Base-by-base conservation (phyloP, 2,329 filamentous ascomycete species). In the Aspergillus sp. region DNA sequence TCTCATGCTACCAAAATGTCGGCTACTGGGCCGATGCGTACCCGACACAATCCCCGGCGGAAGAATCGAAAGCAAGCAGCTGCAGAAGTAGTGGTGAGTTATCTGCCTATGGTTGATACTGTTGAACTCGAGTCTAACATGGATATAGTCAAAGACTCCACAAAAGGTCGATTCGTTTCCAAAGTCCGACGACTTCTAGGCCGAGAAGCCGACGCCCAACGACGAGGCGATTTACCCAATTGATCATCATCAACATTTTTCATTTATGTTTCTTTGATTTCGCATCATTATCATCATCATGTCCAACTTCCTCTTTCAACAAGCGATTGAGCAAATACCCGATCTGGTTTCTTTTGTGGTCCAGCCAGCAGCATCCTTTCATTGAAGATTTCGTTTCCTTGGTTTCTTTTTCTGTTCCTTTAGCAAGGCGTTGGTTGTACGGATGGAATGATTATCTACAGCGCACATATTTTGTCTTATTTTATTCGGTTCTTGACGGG, bases 21-120 rank as follows among this genome's bases (percentile, higher is more conserved):
- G 51, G 53, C 42, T 64, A 63, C 53, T 66, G 62, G 61, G 54
- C 59, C 5, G 61, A 61, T 3, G 56, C 59, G 26, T 65, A 62
- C 36, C 57, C 60, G 4, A 57, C 58, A 35, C 54, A 57, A 29
- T 51, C 60, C 7, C 45, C 49, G 41, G 57, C 62, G 36, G 40
- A 53, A 40, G 52, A 49, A 8, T 48, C 45, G 6, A 56, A 47
- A 43, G 40, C 48, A n/a, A 47, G 51, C 2, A 42, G 47, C 32
- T 59, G 58, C 44, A 56, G 58, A 38, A 50, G 51, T 46, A 59
- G 49, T 56, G 60, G 62, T 65, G 50, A 49, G 61, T 52, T 42
- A 40, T 3, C 12, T 27, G 29, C 19, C 9, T 27, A 42, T 52
- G 41, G 46, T 29, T 38, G 30, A 42, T 42, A 38, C 42, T 42